Base-by-base conservation (phyloP, 768 basidiomycete genomes). In the Mycena leptocephala region DNA sequence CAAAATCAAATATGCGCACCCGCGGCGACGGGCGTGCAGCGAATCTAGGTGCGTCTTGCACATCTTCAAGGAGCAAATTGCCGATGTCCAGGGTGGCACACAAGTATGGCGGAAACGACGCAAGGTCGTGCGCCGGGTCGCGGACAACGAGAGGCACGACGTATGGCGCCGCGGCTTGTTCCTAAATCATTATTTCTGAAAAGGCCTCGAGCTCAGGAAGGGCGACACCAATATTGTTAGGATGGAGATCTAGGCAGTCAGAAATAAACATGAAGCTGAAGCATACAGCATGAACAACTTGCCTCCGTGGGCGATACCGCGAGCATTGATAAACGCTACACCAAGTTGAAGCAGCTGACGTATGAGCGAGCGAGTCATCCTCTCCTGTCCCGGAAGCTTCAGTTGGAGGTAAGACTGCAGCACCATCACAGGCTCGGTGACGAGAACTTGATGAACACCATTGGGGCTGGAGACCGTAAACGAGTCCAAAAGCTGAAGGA, bases 261-360 rank as follows among this genome's bases (percentile, higher is more conserved):
- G 13, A 11, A 0, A 20, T 13, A 1, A 16, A 0, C 18, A 9
- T 35, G 9, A 41, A 37, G 1, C 2, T 26, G 4, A 26, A 10
- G 11, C n/a, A n/a, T n/a, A n/a, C n/a, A n/a, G n/a, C n/a, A n/a
- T n/a, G n/a, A n/a, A n/a, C 35, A 13, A 55, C 51, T 67, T 35
- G 22, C 51, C 66, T 67, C 66, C 66, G 35, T 67, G 66, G n/a
- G 56, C 68, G 22, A 70, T 24, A 6, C 41, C 68, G 56, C 66
- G 66, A 2, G 9, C 66, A 33, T 70, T 55, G 22, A 70, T 59
- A 13, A 59, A 70, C 9, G 41, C 58, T 14, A 61, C 20, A 39
- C 69, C 69, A n/a, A n/a, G n/a, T 24, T 70, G 32, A 14, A 70
- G 5, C 6, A 51, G 20, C 18, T 70, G 69, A 28, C 43, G 58